Conservation (phyloP, 768 basidiomycete genomes). For the Paxillus involutus region DNA sequence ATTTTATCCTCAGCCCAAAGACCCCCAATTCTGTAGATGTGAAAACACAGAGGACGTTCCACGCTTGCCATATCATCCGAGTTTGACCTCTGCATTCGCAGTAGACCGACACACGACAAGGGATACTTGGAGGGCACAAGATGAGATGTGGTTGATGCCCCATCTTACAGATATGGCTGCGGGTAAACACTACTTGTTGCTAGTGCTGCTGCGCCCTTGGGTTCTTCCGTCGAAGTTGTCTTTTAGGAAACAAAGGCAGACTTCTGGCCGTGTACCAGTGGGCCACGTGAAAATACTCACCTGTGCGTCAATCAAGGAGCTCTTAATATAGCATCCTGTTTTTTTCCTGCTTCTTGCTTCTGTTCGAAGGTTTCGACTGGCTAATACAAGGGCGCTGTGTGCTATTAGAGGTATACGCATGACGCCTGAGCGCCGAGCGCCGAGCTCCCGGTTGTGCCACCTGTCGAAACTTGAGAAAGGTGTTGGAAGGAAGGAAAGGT, state of each 20-base stretch:
- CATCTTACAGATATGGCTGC: background rate
- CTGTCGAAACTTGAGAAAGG: background rate
- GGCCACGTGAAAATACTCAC: too few relatives aligned
- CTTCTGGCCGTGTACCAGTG: background rate
- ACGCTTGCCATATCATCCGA: background rate
- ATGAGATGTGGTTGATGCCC: background rate
- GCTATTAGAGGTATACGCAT: background rate
- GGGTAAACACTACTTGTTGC: background rate
- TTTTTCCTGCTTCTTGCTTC: too few relatives aligned
- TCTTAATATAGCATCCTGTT: background rate
- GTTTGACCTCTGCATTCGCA: background rate
- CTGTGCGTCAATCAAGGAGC: background rate
- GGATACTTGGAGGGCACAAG: background rate
- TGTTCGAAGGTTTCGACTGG: background rate
- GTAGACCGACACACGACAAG: background rate
- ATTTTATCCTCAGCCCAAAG: slow-evolving; percentile 30
- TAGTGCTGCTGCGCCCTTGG: background rate
- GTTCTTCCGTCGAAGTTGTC: background rate
- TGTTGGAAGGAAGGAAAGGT: too few relatives aligned
- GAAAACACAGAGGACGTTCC: slow-evolving; percentile 16
- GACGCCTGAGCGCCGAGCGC: too few relatives aligned
- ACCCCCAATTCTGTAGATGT: slow-evolving; percentile 28
- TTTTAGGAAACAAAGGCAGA: background rate
- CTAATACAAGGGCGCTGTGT: background rate
- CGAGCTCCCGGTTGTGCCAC: background rate